Evolutionary conservation across 2,329 filamentous ascomycete species (phyloP).

Genomic region (Lachnellula occidentalis): DNA sequence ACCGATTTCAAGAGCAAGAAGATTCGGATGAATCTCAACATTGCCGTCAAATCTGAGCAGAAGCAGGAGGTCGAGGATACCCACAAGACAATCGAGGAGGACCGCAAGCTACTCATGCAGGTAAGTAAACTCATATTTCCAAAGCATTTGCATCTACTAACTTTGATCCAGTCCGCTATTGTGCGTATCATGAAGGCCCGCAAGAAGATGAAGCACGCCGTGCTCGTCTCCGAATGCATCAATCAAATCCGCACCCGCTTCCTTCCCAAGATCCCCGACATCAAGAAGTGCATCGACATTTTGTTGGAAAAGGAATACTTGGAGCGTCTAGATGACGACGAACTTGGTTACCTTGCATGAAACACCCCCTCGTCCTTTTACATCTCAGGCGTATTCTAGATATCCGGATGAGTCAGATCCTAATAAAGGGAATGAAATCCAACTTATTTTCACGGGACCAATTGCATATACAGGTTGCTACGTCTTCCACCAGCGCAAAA

Average conservation of each 20-base stretch:
- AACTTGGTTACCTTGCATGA: conserved; percentile 90
- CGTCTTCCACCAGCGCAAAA: not conserved
- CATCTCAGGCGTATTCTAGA: conserved; percentile 4
- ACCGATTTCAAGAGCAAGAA: conserved; percentile 98
- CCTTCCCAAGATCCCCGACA: conserved; percentile 85
- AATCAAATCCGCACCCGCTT: conserved; percentile 91
- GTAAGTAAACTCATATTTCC: conserved; percentile 47
- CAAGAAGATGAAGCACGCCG: conserved; percentile 97
- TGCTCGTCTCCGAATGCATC: conserved; percentile 92
- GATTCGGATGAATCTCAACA: conserved; percentile 92
- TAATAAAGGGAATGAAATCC: conserved; percentile 1
- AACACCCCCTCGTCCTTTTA: conserved; percentile 5
- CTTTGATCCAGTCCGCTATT: conserved; percentile 72
- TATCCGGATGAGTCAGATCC: not conserved
- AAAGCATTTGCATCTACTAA: conserved; percentile 25
- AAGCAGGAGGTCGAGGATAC: conserved; percentile 96
- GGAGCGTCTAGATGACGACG: conserved; percentile 89
- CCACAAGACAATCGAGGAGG: conserved; percentile 99
- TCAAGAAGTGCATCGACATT: conserved; percentile 99
- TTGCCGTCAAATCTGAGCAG: conserved; percentile 89
- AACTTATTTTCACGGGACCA: not conserved
- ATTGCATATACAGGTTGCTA: not conserved
- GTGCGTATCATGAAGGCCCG: conserved; percentile 99
- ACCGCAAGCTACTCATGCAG: conserved; percentile 93
- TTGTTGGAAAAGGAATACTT: conserved; percentile 98